Percentiles rank a stretch among this genome's conserved stretches.
phyloP scores from a whole-genome alignment of 2,329 filamentous ascomycete genomes.

The Cladosporium colombiae region DNA sequence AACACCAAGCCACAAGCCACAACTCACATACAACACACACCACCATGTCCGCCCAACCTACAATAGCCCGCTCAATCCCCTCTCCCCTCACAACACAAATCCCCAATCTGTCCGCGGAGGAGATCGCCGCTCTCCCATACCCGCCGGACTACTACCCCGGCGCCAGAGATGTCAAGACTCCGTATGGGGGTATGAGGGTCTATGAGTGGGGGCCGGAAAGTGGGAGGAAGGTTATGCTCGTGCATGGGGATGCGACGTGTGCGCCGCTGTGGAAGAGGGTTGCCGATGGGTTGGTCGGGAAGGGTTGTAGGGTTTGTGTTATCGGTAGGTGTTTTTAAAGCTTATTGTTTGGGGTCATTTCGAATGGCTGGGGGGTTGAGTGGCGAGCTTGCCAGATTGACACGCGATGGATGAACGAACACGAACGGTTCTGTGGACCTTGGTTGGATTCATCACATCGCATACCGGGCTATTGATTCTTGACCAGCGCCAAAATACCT shows the following conservation, averaged over 20 bases:
- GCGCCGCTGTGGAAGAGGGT: slow-evolving; percentile 27
- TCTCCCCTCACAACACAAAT: slow-evolving; percentile 36
- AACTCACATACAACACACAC: background rate
- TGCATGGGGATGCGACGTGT: slow-evolving; percentile 36
- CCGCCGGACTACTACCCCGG: slow-evolving; percentile 36
- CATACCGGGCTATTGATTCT: background rate
- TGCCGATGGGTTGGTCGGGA: slow-evolving; percentile 31
- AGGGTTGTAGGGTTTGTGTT: slow-evolving; percentile 36
- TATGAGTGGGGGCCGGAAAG: slow-evolving; percentile 37
- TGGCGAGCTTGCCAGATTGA: too few relatives aligned
- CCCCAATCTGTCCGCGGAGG: slow-evolving; percentile 31
- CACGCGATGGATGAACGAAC: too few relatives aligned
- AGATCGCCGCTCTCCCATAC: slow-evolving; percentile 32
- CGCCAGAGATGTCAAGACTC: slow-evolving; percentile 35
- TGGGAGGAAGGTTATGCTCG: slow-evolving; percentile 35
- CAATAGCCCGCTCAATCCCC: background rate
- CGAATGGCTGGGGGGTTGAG: too few relatives aligned
- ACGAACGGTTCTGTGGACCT: background rate
- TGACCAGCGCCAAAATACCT: background rate
- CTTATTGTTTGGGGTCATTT: too few relatives aligned
- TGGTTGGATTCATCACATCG: too few relatives aligned
- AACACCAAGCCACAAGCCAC: background rate
- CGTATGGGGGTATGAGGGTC: slow-evolving; percentile 36
- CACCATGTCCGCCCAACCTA: background rate
- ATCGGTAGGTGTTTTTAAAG: slow-evolving; percentile 28